phyloP scores from a whole-genome alignment of 176 grass and related monocot species.

The Musa itinerans region DNA sequence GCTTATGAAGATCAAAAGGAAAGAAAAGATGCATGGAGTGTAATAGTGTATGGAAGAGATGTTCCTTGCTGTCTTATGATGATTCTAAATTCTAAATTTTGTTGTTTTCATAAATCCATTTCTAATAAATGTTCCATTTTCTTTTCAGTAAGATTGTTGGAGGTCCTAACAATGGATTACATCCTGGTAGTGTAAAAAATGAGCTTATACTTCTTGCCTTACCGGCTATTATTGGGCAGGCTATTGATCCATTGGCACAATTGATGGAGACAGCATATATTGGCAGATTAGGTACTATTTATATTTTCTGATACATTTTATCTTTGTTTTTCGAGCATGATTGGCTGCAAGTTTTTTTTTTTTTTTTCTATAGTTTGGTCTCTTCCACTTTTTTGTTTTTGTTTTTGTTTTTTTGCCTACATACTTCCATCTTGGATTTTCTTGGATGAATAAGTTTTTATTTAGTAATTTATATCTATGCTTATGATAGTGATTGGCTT shows the following conservation, averaged over 20 bases:
- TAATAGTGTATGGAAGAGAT: neutral
- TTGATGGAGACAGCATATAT: slow-evolving; percentile 95
- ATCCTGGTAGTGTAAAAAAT: slow-evolving; percentile 35
- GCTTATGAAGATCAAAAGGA: neutral
- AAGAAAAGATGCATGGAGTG: neutral
- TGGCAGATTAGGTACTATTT: slow-evolving; percentile 72
- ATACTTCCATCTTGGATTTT: too few relatives aligned
- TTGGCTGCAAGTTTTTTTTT: too few relatives aligned
- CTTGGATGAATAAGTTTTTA: too few relatives aligned
- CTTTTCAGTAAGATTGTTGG: slow-evolving; percentile 32
- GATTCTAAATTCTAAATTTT: neutral
- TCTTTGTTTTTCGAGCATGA: neutral
- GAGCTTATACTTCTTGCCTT: slow-evolving; percentile 75
- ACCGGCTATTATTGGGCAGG: slow-evolving; percentile 77
- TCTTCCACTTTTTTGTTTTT: neutral
- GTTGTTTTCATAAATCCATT: neutral
- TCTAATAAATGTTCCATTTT: neutral
- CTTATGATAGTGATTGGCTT: too few relatives aligned
- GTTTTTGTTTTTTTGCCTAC: neutral
- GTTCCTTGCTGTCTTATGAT: neutral
- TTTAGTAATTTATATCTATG: too few relatives aligned
- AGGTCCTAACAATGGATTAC: slow-evolving; percentile 17
- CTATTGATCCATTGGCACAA: slow-evolving; percentile 80
- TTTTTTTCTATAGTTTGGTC: too few relatives aligned
- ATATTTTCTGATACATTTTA: neutral